Evolutionary conservation across 176 grass and related monocot genomes (phyloP).

Genomic region (Panicum miliaceum): DNA sequence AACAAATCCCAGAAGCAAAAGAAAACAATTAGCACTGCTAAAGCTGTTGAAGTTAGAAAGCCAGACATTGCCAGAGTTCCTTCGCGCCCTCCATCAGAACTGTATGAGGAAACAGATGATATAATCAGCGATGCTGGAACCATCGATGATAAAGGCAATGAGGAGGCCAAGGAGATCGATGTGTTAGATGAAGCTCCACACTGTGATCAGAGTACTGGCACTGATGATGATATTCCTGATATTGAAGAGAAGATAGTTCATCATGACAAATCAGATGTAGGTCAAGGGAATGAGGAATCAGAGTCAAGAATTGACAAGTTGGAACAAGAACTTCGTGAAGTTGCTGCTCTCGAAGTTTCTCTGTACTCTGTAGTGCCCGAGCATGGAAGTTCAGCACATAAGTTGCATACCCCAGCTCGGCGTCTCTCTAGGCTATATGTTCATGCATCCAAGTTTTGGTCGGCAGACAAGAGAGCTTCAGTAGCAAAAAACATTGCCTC

Average conservation of each 20-base stretch:
- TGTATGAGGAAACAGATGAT: constrained; percentile 76
- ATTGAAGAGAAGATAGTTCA: constrained; percentile 71
- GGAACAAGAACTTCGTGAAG: constrained; percentile 90
- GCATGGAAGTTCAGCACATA: constrained; percentile 86
- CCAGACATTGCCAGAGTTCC: constrained; percentile 53
- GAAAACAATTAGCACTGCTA: constrained; percentile 50
- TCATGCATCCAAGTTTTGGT: constrained; percentile 75
- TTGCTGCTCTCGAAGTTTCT: constrained; percentile 89
- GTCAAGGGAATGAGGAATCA: constrained; percentile 53
- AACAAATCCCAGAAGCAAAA: constrained; percentile 69
- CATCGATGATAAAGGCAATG: constrained; percentile 63
- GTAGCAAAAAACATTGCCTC: constrained; percentile 76
- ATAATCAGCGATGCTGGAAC: constrained; percentile 59
- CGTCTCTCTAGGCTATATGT: constrained; percentile 80
- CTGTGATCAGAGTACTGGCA: constrained; percentile 90
- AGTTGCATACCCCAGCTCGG: constrained; percentile 92
- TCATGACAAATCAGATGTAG: constrained; percentile 57
- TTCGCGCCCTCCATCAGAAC: constrained; percentile 61
- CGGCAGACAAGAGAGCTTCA: constrained; percentile 69
- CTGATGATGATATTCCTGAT: constrained; percentile 89
- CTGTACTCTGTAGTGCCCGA: constrained; percentile 77
- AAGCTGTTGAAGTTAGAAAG: constrained; percentile 56
- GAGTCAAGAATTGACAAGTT: constrained; percentile 69
- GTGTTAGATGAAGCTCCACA: constrained; percentile 88
- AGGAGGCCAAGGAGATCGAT: constrained; percentile 96